These are phyloP conservation scores for Penicillium fimorum DNA, from an alignment of 495 filamentous ascomycete species.

Conservation along the genomic window DNA sequence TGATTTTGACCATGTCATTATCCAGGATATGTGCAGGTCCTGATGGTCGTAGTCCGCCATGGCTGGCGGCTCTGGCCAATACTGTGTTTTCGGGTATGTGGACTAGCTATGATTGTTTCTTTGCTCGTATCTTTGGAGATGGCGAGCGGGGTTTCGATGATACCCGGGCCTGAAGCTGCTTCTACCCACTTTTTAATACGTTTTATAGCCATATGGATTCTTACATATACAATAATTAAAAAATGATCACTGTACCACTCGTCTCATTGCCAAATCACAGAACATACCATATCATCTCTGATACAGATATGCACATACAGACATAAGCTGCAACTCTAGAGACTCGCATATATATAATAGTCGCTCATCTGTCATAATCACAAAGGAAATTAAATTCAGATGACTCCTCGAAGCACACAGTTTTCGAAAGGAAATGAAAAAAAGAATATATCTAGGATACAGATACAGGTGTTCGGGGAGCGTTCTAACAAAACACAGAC, in stretches of 20 bases:
- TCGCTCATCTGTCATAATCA: constrained; percentile 21
- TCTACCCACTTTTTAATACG: neutral
- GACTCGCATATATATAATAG: neutral
- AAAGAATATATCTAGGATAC: constrained; percentile 50
- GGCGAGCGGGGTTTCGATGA: constrained; percentile 71
- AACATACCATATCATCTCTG: neutral
- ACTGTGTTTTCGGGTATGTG: constrained; percentile 59
- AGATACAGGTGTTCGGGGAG: constrained; percentile 49
- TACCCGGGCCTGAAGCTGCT: constrained; percentile 17
- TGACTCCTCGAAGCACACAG: constrained; percentile 39
- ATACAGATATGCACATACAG: neutral
- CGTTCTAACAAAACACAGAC: constrained; percentile 47
- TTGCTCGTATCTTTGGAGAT: constrained; percentile 72
- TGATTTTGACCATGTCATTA: constrained; percentile 51
- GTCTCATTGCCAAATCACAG: neutral
- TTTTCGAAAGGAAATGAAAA: constrained; percentile 44
- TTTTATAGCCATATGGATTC: neutral
- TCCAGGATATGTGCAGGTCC: constrained; percentile 54
- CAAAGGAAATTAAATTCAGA: constrained; percentile 47
- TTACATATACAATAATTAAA: neutral
- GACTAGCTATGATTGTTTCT: constrained; percentile 70
- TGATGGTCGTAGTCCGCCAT: constrained; percentile 63
- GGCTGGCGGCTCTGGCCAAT: constrained; percentile 54
- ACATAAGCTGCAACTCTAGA: neutral
- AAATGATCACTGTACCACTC: neutral